phyloP scores from a whole-genome alignment of 352 stramenopile species.

The Pythium plurisporium region DNA sequence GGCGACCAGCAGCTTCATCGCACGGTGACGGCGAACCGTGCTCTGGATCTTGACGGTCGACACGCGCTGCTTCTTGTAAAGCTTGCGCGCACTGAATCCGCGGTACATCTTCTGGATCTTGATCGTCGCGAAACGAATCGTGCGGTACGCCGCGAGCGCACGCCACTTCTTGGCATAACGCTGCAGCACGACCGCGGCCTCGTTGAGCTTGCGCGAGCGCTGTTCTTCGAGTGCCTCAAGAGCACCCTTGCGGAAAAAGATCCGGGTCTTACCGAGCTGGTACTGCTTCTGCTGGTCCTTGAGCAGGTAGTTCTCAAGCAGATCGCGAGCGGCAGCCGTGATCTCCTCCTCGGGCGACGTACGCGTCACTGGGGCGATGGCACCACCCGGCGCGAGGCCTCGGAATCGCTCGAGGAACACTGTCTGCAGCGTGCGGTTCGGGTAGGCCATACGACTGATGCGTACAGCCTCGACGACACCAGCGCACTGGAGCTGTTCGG shows the following conservation, averaged over 20 bases:
- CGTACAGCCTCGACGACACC: conserved; percentile 80
- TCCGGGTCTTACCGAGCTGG: conserved; percentile 88
- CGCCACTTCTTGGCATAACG: conserved; percentile 80
- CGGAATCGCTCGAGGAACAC: conserved; percentile 86
- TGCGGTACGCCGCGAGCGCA: conserved; percentile 56
- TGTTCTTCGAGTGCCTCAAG: conserved; percentile 90
- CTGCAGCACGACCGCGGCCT: conserved; percentile 76
- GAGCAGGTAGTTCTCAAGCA: conserved; percentile 61
- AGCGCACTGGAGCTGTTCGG: conserved; percentile 76
- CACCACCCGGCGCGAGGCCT: conserved; percentile 34
- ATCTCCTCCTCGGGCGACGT: conserved; percentile 43
- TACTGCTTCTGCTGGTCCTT: conserved; percentile 59
- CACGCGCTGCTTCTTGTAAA: conserved; percentile 61
- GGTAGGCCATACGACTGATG: conserved; percentile 81
- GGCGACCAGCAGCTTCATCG: conserved; percentile 46
- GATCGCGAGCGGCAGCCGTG: conserved; percentile 35
- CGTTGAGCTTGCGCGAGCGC: conserved; percentile 73
- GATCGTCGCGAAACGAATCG: conserved; percentile 51
- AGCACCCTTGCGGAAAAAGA: conserved; percentile 92
- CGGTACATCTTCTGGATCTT: conserved; percentile 58
- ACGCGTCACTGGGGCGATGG: conserved; percentile 31
- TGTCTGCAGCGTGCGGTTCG: conserved; percentile 81
- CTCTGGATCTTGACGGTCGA: conserved; percentile 66
- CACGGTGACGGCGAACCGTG: conserved; percentile 51
- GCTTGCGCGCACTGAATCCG: conserved; percentile 31